Evolutionary conservation across 768 basidiomycete species (phyloP).

Genomic region (Tylopilus sp.): DNA sequence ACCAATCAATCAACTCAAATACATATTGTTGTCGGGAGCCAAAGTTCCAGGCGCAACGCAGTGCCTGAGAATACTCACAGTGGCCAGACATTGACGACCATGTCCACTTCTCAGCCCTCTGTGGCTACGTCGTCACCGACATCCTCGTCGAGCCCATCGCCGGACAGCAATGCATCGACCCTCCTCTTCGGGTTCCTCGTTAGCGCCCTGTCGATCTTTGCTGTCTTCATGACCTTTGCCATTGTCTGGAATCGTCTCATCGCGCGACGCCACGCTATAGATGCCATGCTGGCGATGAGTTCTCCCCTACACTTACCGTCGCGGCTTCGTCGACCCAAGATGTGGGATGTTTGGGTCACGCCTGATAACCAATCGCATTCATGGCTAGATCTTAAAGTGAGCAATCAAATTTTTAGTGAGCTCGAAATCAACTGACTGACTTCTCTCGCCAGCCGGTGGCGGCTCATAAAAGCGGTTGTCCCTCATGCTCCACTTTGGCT

Average conservation of each 20-base stretch:
- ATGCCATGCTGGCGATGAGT: conserved; percentile 13
- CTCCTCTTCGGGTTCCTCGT: conserved; percentile 33
- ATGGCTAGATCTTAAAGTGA: conserved; percentile 24
- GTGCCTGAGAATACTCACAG: conserved; percentile 16
- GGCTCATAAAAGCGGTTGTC: conserved; percentile 4
- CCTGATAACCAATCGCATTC: not conserved
- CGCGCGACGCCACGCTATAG: conserved; percentile 26
- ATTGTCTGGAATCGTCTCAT: conserved; percentile 34
- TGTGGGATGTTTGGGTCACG: conserved; percentile 23
- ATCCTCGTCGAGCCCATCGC: not conserved
- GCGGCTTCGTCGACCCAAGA: conserved; percentile 14
- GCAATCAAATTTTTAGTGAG: conserved; percentile 17
- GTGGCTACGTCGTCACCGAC: not conserved
- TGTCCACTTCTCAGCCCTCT: conserved; percentile 19
- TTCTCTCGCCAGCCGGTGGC: conserved; percentile 23
- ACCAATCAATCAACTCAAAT: not conserved
- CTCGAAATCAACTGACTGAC: not conserved
- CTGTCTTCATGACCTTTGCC: conserved; percentile 29
- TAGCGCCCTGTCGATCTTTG: conserved; percentile 29
- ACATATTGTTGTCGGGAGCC: not conserved
- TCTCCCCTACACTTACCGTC: not conserved
- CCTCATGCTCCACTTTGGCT: not conserved
- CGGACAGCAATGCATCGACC: conserved; percentile 16
- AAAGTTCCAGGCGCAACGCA: not conserved
- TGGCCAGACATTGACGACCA: conserved; percentile 11